These are phyloP conservation scores for Phytophthora ohioensis DNA, from an alignment of 352 stramenopile genomes.

Conservation along the genomic window DNA sequence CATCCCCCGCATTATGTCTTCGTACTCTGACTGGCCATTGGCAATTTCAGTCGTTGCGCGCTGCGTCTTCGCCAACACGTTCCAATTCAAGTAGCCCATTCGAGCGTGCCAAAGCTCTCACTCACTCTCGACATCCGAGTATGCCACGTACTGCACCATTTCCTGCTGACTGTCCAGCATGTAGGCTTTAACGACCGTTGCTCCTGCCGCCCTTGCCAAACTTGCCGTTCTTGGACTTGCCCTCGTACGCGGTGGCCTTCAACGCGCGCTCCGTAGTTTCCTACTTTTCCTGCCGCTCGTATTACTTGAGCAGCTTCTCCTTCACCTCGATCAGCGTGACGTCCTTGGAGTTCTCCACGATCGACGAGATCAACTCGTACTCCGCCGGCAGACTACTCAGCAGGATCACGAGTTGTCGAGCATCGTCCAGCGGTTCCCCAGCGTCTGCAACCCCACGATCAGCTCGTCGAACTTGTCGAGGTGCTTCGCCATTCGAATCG, in stretches of 20 bases:
- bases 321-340: slow-evolving; percentile 32
- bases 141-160: neutral
- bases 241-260: neutral
- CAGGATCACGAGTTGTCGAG: neutral
- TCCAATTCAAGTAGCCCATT: slow-evolving; percentile 8
- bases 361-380: slow-evolving; percentile 17
- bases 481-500: neutral
- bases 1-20: slow-evolving; percentile 25
- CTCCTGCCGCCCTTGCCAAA: neutral
- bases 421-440: neutral
- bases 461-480: neutral
- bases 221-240: neutral
- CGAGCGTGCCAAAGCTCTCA: slow-evolving; percentile 35
- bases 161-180: slow-evolving; percentile 13
- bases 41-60: slow-evolving; percentile 10
- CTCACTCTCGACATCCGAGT: slow-evolving; percentile 11
- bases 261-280: neutral
- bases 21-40: neutral
- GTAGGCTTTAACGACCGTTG: slow-evolving; percentile 11
- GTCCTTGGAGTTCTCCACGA: slow-evolving; percentile 27
- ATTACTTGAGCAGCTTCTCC: slow-evolving; percentile 39
- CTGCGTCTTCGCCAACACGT: slow-evolving; percentile 5
- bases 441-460: neutral
- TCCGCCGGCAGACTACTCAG: slow-evolving; percentile 5
- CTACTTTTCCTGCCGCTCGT: slow-evolving; percentile 30